Percentiles rank a stretch among this genome's conserved stretches.
Conservation (phyloP, 2,329 filamentous ascomycete genomes). For the Talaromyces atroroseus region DNA sequence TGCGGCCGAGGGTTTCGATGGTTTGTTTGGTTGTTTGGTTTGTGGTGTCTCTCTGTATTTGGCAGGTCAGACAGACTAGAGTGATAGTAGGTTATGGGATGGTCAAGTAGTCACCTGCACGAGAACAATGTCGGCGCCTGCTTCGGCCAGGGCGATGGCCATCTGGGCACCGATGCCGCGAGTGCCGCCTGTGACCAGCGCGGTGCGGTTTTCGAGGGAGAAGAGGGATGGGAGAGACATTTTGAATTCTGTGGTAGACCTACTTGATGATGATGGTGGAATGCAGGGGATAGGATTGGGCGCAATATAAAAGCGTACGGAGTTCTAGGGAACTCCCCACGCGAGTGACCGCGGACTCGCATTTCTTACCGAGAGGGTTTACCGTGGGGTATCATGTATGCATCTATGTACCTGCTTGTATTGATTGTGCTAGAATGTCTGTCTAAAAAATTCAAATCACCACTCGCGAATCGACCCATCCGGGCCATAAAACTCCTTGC, state of each 20-base stretch:
- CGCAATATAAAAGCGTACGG: neutral
- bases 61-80: neutral
- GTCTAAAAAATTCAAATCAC: too few species aligned
- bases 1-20: conserved; percentile 34
- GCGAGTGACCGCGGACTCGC: neutral
- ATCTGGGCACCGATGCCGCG: conserved; percentile 45
- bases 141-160: conserved; percentile 44
- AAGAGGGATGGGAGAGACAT: conserved; percentile 12
- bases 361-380: conserved; percentile 9
- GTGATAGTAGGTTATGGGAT: neutral
- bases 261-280: neutral
- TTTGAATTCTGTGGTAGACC: neutral
- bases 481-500: conserved; percentile 61
- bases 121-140: conserved; percentile 43
- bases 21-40: conserved; percentile 40
- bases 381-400: neutral
- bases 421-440: too few species aligned
- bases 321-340: conserved; percentile 3
- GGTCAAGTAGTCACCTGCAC: conserved; percentile 36
- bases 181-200: conserved; percentile 40
- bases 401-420: too few species aligned
- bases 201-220: conserved; percentile 14
- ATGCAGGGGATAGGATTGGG: neutral
- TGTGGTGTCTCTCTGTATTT: conserved; percentile 48
- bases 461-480: conserved; percentile 64